These are phyloP conservation scores for Geotrichum cucujoidarum DNA, from an alignment of 1,139 yeast genomes.

Conservation along the genomic window DNA sequence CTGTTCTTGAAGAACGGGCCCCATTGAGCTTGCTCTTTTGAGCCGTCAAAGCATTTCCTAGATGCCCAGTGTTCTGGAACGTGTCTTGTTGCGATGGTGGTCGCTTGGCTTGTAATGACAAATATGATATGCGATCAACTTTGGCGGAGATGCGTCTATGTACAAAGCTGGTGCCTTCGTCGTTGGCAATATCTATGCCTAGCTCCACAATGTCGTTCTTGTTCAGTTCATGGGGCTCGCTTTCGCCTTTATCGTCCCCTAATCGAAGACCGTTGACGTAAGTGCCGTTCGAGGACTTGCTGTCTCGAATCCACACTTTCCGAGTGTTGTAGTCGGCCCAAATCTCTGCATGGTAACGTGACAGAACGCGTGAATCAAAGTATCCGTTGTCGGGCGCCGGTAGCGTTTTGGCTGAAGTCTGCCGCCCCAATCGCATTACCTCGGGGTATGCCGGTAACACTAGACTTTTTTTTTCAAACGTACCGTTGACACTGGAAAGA, in stretches of 20 bases:
- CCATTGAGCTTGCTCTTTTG: not conserved
- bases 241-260: constrained; percentile 49
- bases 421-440: constrained; percentile 83
- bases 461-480: constrained; percentile 74
- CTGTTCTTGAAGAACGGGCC: not conserved
- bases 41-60: not conserved
- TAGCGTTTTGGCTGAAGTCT: constrained; percentile 62
- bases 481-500: constrained; percentile 68
- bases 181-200: constrained; percentile 84
- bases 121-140: constrained; percentile 64
- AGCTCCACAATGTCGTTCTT: constrained; percentile 77
- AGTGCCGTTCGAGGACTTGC: constrained; percentile 92
- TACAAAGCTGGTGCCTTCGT: constrained; percentile 48
- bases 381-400: constrained; percentile 84
- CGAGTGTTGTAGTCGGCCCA: constrained; percentile 68
- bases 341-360: constrained; percentile 90
- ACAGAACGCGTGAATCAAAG: constrained; percentile 88
- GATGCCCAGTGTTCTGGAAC: not conserved
- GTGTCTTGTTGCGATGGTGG: not conserved
- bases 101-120: constrained; percentile 40
- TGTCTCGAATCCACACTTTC: constrained; percentile 70
- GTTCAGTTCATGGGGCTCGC: constrained; percentile 53
- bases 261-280: constrained; percentile 75
- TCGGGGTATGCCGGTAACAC: constrained; percentile 80
- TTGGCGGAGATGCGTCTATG: constrained; percentile 82